phyloP scores from a whole-genome alignment of 352 stramenopile genomes.

The Globisporangium middletonii region DNA sequence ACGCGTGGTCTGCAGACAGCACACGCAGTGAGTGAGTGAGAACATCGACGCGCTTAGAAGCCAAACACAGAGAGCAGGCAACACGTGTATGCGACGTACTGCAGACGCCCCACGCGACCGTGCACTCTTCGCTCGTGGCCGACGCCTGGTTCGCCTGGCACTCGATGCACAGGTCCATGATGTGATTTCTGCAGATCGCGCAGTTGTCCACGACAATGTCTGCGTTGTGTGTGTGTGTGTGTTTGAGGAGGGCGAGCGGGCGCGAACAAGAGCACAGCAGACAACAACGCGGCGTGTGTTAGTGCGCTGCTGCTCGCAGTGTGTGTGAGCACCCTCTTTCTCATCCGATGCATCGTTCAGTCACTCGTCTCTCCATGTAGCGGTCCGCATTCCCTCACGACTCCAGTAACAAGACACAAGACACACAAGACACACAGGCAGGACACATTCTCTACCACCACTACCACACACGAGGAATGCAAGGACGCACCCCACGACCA shows the following conservation, averaged over 20 bases:
- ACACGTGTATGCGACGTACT: slow-evolving; percentile 53
- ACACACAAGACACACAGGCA: too few relatives aligned
- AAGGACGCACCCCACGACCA: slow-evolving; percentile 94
- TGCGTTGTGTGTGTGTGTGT: slow-evolving; percentile 15
- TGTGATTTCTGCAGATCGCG: slow-evolving; percentile 99
- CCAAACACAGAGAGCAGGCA: slow-evolving; percentile 9
- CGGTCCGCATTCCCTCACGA: too few relatives aligned
- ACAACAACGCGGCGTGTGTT: too few relatives aligned
- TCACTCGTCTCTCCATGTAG: too few relatives aligned
- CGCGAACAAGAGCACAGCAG: too few relatives aligned
- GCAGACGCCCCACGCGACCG: slow-evolving; percentile 82
- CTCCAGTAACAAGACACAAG: too few relatives aligned
- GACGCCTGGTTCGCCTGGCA: slow-evolving; percentile 94
- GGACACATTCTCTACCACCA: too few relatives aligned
- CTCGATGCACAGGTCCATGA: slow-evolving; percentile 99
- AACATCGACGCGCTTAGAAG: slow-evolving; percentile 1
- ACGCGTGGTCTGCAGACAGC: slow-evolving; percentile 93
- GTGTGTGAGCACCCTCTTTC: too few relatives aligned
- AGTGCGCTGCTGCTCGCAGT: not conserved
- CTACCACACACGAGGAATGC: too few relatives aligned
- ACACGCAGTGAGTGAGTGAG: slow-evolving; percentile 48
- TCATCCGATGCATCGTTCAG: too few relatives aligned
- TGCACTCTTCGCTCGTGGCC: slow-evolving; percentile 84
- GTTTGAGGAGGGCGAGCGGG: not conserved
- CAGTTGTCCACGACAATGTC: slow-evolving; percentile 89